Evolutionary conservation across 1,284 basidiomycete genomes (phyloP).

Genomic region (Pisolithus thermaeus): DNA sequence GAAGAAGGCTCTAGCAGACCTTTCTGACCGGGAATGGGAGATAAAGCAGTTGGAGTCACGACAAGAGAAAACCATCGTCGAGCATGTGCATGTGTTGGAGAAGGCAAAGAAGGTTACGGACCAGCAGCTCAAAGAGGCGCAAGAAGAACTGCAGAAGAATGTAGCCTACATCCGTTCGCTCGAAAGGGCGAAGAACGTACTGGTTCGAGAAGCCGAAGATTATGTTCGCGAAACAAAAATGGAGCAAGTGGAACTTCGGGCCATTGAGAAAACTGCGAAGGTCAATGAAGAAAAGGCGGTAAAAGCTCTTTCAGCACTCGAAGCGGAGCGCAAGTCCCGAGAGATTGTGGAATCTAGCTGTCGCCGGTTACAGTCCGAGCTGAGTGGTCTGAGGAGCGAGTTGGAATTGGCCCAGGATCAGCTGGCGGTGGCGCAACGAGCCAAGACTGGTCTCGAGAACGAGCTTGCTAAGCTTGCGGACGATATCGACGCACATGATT

Average conservation of each 20-base stretch:
- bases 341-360: constrained; percentile 60
- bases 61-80: constrained; percentile 97
- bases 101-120: constrained; percentile 97
- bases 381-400: constrained; percentile 49
- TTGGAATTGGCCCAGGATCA: constrained; percentile 49
- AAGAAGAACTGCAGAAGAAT: constrained; percentile 70
- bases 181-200: constrained; percentile 73
- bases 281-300: constrained; percentile 54
- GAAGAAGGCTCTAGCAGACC: constrained; percentile 71
- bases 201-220: constrained; percentile 85
- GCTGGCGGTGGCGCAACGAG: constrained; percentile 45
- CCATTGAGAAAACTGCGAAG: constrained; percentile 60
- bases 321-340: constrained; percentile 58
- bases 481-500: constrained; percentile 63
- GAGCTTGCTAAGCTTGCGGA: constrained; percentile 66
- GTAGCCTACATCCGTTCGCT: constrained; percentile 75
- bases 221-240: constrained; percentile 69
- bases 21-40: constrained; percentile 83
- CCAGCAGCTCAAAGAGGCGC: constrained; percentile 81
- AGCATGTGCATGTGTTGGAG: constrained; percentile 97
- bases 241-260: constrained; percentile 62
- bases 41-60: constrained; percentile 79
- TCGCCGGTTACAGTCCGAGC: constrained; percentile 53
- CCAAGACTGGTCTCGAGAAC: constrained; percentile 63
- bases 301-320: constrained; percentile 53